phyloP scores from a whole-genome alignment of 1,284 basidiomycete species.

The Taiwanofungus camphoratus region DNA sequence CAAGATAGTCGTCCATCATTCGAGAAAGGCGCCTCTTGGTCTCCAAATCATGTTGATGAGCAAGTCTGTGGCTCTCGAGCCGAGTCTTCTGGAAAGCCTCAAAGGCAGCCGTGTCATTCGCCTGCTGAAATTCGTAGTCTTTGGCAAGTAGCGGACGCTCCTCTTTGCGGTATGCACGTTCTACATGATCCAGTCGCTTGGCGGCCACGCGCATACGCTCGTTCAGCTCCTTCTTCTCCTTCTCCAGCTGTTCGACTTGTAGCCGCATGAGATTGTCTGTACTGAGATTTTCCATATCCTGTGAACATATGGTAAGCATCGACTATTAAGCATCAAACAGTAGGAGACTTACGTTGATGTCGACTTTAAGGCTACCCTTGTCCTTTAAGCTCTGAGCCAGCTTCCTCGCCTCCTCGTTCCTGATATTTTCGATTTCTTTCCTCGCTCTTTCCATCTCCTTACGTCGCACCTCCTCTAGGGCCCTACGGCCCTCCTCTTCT shows the following conservation, averaged over 20 bases:
- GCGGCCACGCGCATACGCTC: constrained; percentile 81
- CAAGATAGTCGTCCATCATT: constrained; percentile 73
- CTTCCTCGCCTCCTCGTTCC: constrained; percentile 84
- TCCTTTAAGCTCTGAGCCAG: constrained; percentile 85
- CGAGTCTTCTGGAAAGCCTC: constrained; percentile 60
- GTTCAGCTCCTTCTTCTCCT: constrained; percentile 89
- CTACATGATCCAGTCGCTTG: constrained; percentile 93
- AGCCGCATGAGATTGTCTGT: constrained; percentile 87
- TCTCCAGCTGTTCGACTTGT: constrained; percentile 93
- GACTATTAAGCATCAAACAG: neutral
- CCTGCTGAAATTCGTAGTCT: constrained; percentile 89
- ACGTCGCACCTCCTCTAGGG: constrained; percentile 65
- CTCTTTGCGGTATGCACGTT: constrained; percentile 94
- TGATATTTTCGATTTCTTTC: constrained; percentile 80
- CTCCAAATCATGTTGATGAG: constrained; percentile 69
- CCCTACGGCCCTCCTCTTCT: constrained; percentile 65
- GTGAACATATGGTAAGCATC: constrained; percentile 10
- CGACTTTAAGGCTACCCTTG: constrained; percentile 82
- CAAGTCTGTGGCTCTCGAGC: constrained; percentile 52
- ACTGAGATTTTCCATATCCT: constrained; percentile 83
- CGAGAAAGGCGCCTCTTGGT: constrained; percentile 75
- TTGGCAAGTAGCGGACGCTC: constrained; percentile 82
- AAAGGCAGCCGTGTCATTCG: constrained; percentile 68
- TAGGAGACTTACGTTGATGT: constrained; percentile 65
- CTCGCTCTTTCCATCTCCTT: constrained; percentile 77